Evolutionary conservation across 2,329 filamentous ascomycete genomes (phyloP).

Genomic region (Diaporthe citrichinensis): DNA sequence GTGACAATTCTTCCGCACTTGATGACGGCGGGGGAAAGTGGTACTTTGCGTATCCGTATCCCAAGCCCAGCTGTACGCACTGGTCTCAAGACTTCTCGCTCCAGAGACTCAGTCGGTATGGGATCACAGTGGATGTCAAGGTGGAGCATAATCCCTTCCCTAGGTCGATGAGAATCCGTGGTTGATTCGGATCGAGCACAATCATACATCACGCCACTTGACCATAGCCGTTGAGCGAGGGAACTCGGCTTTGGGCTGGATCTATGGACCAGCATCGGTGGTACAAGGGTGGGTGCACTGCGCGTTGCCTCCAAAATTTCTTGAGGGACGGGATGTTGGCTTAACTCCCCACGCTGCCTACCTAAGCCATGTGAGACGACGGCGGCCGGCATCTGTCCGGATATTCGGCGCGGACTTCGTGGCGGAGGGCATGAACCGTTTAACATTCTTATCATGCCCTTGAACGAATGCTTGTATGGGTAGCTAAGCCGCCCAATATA

Average conservation of each 20-base stretch:
- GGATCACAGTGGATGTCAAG: not conserved
- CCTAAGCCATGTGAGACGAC: not conserved
- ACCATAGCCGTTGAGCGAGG: not conserved
- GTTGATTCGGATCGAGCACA: too few species aligned
- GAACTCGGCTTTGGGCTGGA: too few species aligned
- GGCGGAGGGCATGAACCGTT: not conserved
- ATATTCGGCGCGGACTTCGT: not conserved
- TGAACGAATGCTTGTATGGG: not conserved
- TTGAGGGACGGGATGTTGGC: not conserved
- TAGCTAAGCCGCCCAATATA: constrained; percentile 17
- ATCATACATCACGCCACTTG: too few species aligned
- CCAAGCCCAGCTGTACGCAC: not conserved
- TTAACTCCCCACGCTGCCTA: too few species aligned
- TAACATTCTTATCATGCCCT: not conserved
- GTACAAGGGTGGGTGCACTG: too few species aligned
- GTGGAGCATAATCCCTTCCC: not conserved
- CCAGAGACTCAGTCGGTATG: not conserved
- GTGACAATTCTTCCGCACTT: not conserved
- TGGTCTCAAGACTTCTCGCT: not conserved
- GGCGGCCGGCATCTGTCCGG: not conserved
- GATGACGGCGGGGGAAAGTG: not conserved
- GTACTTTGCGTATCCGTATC: not conserved
- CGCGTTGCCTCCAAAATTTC: too few species aligned
- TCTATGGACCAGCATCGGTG: too few species aligned
- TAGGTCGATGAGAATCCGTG: too few species aligned